A percentile compares a stretch with the other conserved stretches of the same genome.
Evolutionary conservation across 2,329 filamentous ascomycete species (phyloP).

Genomic region (Penicillium sp.): DNA sequence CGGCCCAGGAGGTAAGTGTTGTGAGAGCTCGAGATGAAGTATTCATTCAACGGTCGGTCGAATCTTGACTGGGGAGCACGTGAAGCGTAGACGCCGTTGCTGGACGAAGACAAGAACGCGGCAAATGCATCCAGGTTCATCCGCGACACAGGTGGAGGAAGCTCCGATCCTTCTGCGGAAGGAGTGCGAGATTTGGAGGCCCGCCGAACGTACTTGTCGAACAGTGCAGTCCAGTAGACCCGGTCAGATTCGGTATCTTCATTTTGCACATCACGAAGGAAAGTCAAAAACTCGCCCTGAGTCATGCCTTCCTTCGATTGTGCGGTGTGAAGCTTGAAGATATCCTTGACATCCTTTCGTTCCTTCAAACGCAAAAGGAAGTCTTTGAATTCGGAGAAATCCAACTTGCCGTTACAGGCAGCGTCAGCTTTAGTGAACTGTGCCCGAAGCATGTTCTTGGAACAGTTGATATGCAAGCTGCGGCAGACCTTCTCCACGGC

Average conservation of each 20-base stretch:
- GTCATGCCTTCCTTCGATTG: slow-evolving; percentile 66
- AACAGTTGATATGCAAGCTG: slow-evolving; percentile 88
- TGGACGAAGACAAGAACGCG: slow-evolving; percentile 70
- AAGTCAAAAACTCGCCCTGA: slow-evolving; percentile 70
- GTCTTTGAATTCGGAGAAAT: slow-evolving; percentile 76
- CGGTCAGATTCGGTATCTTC: slow-evolving; percentile 70
- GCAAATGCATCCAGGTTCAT: slow-evolving; percentile 81
- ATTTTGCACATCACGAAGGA: slow-evolving; percentile 71
- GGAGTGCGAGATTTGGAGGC: slow-evolving; percentile 50
- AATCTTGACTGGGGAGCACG: slow-evolving; percentile 64
- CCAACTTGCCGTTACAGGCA: slow-evolving; percentile 64
- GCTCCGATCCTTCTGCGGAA: slow-evolving; percentile 42
- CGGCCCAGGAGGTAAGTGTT: slow-evolving; percentile 95
- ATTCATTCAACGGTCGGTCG: slow-evolving; percentile 87
- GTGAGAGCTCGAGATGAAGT: slow-evolving; percentile 97
- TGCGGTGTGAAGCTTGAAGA: slow-evolving; percentile 65
- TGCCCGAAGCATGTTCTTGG: slow-evolving; percentile 67
- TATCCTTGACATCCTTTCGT: slow-evolving; percentile 72
- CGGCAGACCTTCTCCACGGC: slow-evolving; percentile 83
- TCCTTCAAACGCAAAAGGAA: slow-evolving; percentile 83
- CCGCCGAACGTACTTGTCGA: slow-evolving; percentile 66
- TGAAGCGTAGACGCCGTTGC: slow-evolving; percentile 67
- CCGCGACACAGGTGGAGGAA: slow-evolving; percentile 47
- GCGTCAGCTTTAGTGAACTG: slow-evolving; percentile 74
- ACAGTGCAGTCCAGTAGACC: slow-evolving; percentile 68